Evolutionary conservation across 129 eudicot species (phyloP).

Genomic region (Sambucus nigra): DNA sequence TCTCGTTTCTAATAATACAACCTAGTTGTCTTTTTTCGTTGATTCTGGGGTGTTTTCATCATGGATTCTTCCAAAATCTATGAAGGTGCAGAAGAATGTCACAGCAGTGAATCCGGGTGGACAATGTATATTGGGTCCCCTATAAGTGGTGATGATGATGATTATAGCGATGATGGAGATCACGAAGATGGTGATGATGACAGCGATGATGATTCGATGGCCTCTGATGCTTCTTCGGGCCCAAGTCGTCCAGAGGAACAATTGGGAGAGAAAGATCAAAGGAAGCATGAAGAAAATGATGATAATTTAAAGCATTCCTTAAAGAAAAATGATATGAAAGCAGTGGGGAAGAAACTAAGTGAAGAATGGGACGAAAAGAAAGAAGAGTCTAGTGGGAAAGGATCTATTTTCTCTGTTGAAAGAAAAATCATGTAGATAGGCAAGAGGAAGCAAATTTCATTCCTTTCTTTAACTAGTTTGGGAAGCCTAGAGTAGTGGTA

Average conservation of each 20-base stretch:
- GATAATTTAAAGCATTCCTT: slow-evolving; percentile 9
- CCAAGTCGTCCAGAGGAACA: slow-evolving; percentile 28
- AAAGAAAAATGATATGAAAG: slow-evolving; percentile 27
- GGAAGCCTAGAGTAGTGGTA: neutral
- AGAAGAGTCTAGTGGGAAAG: slow-evolving; percentile 21
- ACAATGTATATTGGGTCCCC: slow-evolving; percentile 52
- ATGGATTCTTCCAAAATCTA: slow-evolving; percentile 45
- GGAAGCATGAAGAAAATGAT: neutral
- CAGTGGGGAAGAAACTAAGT: slow-evolving; percentile 21
- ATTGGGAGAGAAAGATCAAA: slow-evolving; percentile 9
- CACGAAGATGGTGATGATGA: slow-evolving; percentile 23
- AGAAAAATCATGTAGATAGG: slow-evolving; percentile 24
- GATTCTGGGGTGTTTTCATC: neutral
- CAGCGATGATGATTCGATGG: slow-evolving; percentile 77
- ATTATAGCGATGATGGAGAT: slow-evolving; percentile 13
- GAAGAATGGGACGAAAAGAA: slow-evolving; percentile 14
- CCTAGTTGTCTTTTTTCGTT: neutral
- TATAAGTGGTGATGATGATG: slow-evolving; percentile 26
- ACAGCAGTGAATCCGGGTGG: slow-evolving; percentile 65
- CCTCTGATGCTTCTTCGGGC: slow-evolving; percentile 87
- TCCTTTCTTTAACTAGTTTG: neutral
- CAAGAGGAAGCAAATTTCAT: slow-evolving; percentile 21
- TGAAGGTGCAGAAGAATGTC: slow-evolving; percentile 28
- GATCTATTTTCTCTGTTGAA: slow-evolving; percentile 27
- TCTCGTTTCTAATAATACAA: too few relatives aligned